Conservation (phyloP, 495 filamentous ascomycete genomes). For the Physcia stellaris region DNA sequence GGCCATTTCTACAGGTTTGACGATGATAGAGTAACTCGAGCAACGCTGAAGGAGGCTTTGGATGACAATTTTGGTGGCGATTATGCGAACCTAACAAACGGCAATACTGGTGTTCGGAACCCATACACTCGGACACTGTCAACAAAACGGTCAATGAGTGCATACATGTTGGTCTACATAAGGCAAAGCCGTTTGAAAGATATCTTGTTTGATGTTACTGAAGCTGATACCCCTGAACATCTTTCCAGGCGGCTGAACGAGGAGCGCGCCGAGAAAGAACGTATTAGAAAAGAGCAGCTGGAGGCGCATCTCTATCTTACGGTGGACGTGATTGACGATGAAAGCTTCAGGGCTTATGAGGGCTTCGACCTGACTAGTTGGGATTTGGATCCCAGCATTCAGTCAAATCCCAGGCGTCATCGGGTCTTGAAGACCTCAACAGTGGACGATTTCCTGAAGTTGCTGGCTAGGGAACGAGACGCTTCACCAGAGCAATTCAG, state of each 20-base stretch:
- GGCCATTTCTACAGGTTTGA: slow-evolving; percentile 96
- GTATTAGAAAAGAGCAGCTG: slow-evolving; percentile 69
- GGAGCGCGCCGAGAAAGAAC: slow-evolving; percentile 62
- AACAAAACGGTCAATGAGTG: slow-evolving; percentile 60
- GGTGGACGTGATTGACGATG: slow-evolving; percentile 64
- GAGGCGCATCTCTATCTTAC: slow-evolving; percentile 86
- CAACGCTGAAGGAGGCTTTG: slow-evolving; percentile 78
- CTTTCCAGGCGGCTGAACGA: slow-evolving; percentile 66
- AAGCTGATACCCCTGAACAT: slow-evolving; percentile 69
- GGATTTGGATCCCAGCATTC: slow-evolving; percentile 43
- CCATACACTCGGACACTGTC: slow-evolving; percentile 53
- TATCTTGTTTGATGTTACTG: slow-evolving; percentile 59
- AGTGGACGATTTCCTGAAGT: slow-evolving; percentile 55
- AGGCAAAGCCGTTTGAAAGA: slow-evolving; percentile 70
- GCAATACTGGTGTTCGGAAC: slow-evolving; percentile 42
- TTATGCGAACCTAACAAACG: slow-evolving; percentile 49
- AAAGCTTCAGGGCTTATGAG: slow-evolving; percentile 63
- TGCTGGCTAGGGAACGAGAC: slow-evolving; percentile 53
- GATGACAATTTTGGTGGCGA: slow-evolving; percentile 97
- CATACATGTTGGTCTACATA: slow-evolving; percentile 98
- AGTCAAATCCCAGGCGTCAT: slow-evolving; percentile 39
- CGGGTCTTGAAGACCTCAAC: slow-evolving; percentile 58
- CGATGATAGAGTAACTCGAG: slow-evolving; percentile 88
- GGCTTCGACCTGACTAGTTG: slow-evolving; percentile 74
- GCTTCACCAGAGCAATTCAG: slow-evolving; percentile 48